Base-by-base conservation (phyloP, 2,329 filamentous ascomycete genomes). In the Blumeria hordei region DNA sequence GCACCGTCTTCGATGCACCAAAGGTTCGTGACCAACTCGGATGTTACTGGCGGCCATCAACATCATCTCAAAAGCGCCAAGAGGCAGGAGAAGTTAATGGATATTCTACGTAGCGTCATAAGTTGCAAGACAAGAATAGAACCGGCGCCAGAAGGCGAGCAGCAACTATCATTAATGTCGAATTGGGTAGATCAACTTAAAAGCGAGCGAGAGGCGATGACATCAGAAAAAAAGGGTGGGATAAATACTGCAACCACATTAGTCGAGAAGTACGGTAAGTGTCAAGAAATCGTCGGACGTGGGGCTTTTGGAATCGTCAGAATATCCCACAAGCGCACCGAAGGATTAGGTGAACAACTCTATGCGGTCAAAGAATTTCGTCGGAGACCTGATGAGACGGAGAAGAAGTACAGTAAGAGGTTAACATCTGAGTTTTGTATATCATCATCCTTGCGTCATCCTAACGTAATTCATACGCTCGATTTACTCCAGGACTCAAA, bases 321-420 rank as follows among this genome's bases (percentile, higher is more conserved):
- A 58, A 94, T 96, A 68, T 94, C 90, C 14, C 92, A 96, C 76
- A 98, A 98, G 71, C 83, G 87, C 58, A 76, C 93, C 58, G 84
- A 87, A 12, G 83, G 87, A 62, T 74, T 74, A 34, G 81, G 77
- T 62, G 92, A 96, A 70, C 88, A 93, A 70, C 75, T 98, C 9
- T 98, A 92, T 65, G 92, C 92, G 39, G 90, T 98, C 65, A 98
- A 98, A 70, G 92, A 98, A 68, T 98, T 98, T 70, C 86, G 90
- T 57, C 84, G 90, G 60, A 79, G 88, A 52, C 88, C 90, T 0
- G 87, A 94, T 63, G 92, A 98, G 69, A 94, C 87, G 12, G 82
- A 88, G 62, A 94, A 94, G 71, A 94, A 94, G 67, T 98, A 96
- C 68, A 93, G 92, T 74, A 98, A 96, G 68, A 84, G 92, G 32